These are phyloP conservation scores for Suillus plorans DNA, from an alignment of 768 basidiomycete species.

Conservation along the genomic window DNA sequence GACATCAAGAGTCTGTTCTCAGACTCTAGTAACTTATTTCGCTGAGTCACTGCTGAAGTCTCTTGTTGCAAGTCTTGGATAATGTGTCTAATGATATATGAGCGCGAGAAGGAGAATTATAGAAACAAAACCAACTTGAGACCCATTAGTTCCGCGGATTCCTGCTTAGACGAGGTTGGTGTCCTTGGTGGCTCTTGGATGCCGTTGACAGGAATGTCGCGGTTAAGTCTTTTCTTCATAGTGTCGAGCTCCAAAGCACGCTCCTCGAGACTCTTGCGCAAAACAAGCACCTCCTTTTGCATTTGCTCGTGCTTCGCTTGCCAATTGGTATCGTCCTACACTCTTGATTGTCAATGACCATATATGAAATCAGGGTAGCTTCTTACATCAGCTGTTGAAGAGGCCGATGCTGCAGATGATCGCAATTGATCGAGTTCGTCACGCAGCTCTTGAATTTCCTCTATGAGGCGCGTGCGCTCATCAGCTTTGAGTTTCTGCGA, in stretches of 20 bases:
- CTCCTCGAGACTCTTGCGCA: conserved; percentile 36
- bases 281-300: conserved; percentile 28
- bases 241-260: conserved; percentile 53
- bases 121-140: conserved; percentile 56
- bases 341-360: neutral
- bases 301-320: conserved; percentile 29
- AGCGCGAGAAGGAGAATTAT: conserved; percentile 3
- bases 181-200: conserved; percentile 30
- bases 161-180: conserved; percentile 46
- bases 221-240: conserved; percentile 57
- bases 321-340: conserved; percentile 26
- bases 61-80: conserved; percentile 88
- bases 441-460: conserved; percentile 58
- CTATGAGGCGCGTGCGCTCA: conserved; percentile 51
- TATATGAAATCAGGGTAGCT: too few relatives aligned
- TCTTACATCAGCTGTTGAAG: conserved; percentile 24
- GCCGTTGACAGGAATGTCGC: conserved; percentile 52
- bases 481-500: conserved; percentile 46
- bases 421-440: conserved; percentile 43
- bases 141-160: conserved; percentile 70
- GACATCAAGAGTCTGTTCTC: conserved; percentile 71
- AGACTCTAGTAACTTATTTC: conserved; percentile 68
- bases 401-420: conserved; percentile 15
- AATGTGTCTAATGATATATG: conserved; percentile 57
- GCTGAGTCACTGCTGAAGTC: conserved; percentile 57